These are phyloP conservation scores for Santalum album DNA, from an alignment of 164 flowering plant species.

Conservation along the genomic window DNA sequence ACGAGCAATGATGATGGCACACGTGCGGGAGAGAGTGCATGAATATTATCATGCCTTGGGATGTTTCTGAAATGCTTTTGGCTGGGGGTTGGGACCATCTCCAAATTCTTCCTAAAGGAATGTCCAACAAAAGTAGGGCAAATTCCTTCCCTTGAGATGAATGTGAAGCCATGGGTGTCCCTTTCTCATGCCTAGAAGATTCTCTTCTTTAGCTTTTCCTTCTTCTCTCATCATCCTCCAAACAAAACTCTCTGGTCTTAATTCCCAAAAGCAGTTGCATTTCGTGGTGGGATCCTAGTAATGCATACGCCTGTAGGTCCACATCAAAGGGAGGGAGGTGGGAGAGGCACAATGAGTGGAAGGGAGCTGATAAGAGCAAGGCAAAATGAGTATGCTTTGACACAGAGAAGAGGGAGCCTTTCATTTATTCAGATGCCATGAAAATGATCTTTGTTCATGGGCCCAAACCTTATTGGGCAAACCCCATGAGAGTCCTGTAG, in stretches of 20 bases:
- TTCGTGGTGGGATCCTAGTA: too few species aligned
- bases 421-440: too few species aligned
- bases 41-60: constrained; percentile 4
- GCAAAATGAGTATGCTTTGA: too few species aligned
- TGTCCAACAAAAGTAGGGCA: constrained; percentile 41
- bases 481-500: too few species aligned
- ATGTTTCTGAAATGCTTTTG: constrained; percentile 11
- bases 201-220: neutral
- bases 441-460: too few species aligned
- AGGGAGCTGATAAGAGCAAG: too few species aligned
- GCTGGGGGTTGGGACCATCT: constrained; percentile 24
- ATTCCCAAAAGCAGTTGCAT: constrained; percentile 10
- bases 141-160: constrained; percentile 17
- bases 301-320: too few species aligned
- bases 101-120: constrained; percentile 11
- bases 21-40: constrained; percentile 25
- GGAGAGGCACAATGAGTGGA: too few species aligned
- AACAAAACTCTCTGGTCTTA: neutral
- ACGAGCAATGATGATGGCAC: constrained; percentile 34
- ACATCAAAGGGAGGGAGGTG: too few species aligned
- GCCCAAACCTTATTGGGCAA: too few species aligned
- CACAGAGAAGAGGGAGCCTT: too few species aligned
- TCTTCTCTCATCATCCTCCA: neutral
- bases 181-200: neutral
- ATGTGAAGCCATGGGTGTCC: constrained; percentile 12